A percentile compares a stretch with the other conserved stretches of the same genome.
Evolutionary conservation across 768 basidiomycete species (phyloP).

Genomic region (Daedalea quercina): DNA sequence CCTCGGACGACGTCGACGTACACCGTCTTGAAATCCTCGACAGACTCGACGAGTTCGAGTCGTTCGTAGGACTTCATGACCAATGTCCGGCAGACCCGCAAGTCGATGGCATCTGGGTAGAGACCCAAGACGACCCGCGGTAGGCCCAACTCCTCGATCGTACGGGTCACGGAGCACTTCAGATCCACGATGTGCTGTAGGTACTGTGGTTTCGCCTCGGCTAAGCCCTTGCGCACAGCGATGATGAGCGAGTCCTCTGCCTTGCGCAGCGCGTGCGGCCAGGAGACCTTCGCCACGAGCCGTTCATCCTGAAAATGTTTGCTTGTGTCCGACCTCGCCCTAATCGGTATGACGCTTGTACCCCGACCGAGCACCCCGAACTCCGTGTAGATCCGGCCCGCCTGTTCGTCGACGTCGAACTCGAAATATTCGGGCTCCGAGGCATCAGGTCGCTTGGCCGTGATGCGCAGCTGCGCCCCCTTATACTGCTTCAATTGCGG

Average conservation of each 20-base stretch:
- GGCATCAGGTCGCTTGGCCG: not conserved
- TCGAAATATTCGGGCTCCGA: not conserved
- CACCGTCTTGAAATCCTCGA: conserved; percentile 3
- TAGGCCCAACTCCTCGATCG: not conserved
- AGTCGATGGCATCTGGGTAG: not conserved
- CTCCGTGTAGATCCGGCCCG: not conserved
- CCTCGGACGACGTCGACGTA: conserved; percentile 2
- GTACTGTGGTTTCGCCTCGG: not conserved
- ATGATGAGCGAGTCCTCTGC: not conserved
- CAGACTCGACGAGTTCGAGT: not conserved
- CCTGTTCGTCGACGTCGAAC: not conserved
- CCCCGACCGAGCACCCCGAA: not conserved
- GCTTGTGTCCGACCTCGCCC: not conserved
- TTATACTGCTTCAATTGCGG: not conserved
- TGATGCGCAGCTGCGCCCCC: not conserved
- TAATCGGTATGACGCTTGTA: not conserved
- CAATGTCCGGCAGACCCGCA: not conserved
- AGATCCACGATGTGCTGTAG: conserved; percentile 2
- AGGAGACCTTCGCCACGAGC: not conserved
- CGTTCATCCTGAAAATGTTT: not conserved
- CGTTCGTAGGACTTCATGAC: not conserved
- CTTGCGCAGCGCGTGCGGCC: not conserved
- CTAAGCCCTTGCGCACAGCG: not conserved
- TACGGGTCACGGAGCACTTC: not conserved
- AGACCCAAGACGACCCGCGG: not conserved